Base-by-base conservation (phyloP, 2,329 filamentous ascomycete species). In the Neurospora sp. region DNA sequence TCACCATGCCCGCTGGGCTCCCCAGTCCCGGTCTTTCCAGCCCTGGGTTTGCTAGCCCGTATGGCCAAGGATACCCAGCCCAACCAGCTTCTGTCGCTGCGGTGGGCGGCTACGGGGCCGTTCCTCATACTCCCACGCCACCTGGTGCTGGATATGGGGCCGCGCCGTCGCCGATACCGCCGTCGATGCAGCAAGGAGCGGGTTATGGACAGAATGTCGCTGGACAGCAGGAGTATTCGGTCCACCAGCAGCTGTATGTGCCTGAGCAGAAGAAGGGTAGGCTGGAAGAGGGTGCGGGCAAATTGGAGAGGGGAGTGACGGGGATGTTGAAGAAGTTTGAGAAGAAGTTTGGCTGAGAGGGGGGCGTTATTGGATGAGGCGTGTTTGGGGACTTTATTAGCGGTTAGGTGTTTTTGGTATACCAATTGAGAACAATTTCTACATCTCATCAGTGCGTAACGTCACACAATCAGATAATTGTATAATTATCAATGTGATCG, bases 271-370 rank as follows among this genome's bases (percentile, higher is more conserved):
- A 84, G 52, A 79, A 81, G 71, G 86, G 80, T 7, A 87, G 84
- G 77, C 79, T 93, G 38, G 90, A 91, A 75, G 86, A 89, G 77
- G 85, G 87, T 71, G 87, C 90, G 0, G 88, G 87, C 38, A 84
- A 87, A 75, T 75, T 93, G 40, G 91, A 93, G 81, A 89, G 88
- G 78, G 89, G 90, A 1, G 86, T 93, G 4, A 86, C 87, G 38
- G 88, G 89, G 7, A 90, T 93, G 83, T 79, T 93, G 73, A 93
- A 90, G 85, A 92, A 90, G 81, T 85, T 93, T 79, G 91, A 93
- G 82, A 93, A 92, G 87, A 91, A 88, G 77, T 89, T 90, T 80
- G 85, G 84, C 0, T 88, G 75, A 78, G 23, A 10, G 69, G n/a
- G 5, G 19, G 28, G 5, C 36, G 46, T 66, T 33, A 23, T 38